Percentiles rank a stretch among this genome's conserved stretches.
phyloP scores from a whole-genome alignment of 441 rosid species.

The Dalechampia spathulata region DNA sequence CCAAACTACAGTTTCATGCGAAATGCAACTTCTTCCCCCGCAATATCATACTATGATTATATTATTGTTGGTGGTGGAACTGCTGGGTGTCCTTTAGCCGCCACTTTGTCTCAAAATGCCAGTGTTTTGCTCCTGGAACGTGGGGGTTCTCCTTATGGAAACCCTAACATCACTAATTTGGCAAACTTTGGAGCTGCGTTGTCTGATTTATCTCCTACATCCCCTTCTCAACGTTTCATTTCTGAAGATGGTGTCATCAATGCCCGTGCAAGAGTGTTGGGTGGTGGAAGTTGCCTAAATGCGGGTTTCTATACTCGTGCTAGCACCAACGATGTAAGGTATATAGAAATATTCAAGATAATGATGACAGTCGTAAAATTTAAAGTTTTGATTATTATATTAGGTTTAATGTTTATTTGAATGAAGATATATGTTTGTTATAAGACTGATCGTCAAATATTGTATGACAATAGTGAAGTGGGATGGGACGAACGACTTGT shows the following conservation, averaged over 20 bases:
- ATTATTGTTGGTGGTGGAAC: constrained; percentile 89
- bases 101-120: constrained; percentile 66
- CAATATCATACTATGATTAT: constrained; percentile 52
- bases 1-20: constrained; percentile 37
- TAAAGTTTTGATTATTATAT: too few species aligned
- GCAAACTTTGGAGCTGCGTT: constrained; percentile 48
- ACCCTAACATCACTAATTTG: constrained; percentile 55
- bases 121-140: constrained; percentile 70
- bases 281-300: constrained; percentile 70
- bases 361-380: too few species aligned
- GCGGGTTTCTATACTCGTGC: constrained; percentile 87
- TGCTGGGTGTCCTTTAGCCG: constrained; percentile 83
- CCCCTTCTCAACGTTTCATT: constrained; percentile 76
- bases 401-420: too few species aligned
- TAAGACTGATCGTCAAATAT: too few species aligned
- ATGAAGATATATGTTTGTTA: too few species aligned
- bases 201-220: constrained; percentile 49
- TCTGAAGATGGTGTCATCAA: constrained; percentile 86
- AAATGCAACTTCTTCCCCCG: constrained; percentile 39
- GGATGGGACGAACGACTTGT: constrained; percentile 69
- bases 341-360: too few species aligned
- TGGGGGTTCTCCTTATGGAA: constrained; percentile 72
- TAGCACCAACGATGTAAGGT: constrained; percentile 44
- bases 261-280: constrained; percentile 74
- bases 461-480: constrained; percentile 25